Conservation (phyloP, 2,329 filamentous ascomycete genomes). For the Paramyrothecium sp. region DNA sequence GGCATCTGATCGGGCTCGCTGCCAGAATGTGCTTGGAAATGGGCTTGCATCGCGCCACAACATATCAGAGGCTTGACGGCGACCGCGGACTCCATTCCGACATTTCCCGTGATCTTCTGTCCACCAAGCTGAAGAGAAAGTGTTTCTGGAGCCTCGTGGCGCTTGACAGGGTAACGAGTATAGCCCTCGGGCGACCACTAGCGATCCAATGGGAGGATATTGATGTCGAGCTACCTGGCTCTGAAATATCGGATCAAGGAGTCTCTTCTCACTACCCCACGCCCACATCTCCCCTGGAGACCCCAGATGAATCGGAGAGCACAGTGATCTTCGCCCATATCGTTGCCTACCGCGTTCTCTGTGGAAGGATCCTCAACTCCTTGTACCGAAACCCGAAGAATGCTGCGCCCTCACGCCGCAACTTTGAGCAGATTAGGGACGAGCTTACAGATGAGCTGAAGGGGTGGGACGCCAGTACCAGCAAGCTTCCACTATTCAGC, state of each 20-base stretch:
- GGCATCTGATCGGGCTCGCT: constrained; percentile 42
- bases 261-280: not conserved
- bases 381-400: constrained; percentile 28
- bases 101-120: constrained; percentile 10
- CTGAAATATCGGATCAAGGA: constrained; percentile 2
- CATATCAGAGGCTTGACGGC: constrained; percentile 20
- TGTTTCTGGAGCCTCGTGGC: constrained; percentile 43
- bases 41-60: constrained; percentile 36
- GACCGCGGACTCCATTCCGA: not conserved
- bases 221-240: constrained; percentile 33
- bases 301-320: constrained; percentile 5
- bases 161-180: constrained; percentile 33
- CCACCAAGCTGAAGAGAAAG: constrained; percentile 32
- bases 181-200: constrained; percentile 36
- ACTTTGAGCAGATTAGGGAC: constrained; percentile 16
- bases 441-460: constrained; percentile 26
- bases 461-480: constrained; percentile 25
- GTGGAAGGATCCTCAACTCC: constrained; percentile 33
- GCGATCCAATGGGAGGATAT: constrained; percentile 39
- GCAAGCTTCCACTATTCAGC: constrained; percentile 22
- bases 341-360: constrained; percentile 36
- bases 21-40: constrained; percentile 38
- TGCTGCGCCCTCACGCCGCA: constrained; percentile 3
- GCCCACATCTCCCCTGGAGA: constrained; percentile 5
- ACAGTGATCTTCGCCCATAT: constrained; percentile 36